Conservation (phyloP, 805 yeast genomes). For the Komagataella pastoris region DNA sequence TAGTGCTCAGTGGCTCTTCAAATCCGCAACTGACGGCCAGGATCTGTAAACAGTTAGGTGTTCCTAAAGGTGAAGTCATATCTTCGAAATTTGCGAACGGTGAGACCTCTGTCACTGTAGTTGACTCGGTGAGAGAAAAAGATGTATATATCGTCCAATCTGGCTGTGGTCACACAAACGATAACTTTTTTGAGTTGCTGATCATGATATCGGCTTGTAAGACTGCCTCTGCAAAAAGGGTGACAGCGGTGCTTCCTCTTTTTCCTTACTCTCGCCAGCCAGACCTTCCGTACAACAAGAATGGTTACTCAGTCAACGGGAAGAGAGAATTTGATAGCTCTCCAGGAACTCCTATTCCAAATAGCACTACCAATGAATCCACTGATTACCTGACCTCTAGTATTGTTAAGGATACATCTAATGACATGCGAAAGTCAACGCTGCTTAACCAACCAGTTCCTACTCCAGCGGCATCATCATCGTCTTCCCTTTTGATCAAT, state of each 20-base stretch:
- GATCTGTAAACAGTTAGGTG: slow-evolving; percentile 68
- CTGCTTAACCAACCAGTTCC: not conserved
- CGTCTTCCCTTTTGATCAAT: not conserved
- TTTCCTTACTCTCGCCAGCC: slow-evolving; percentile 96
- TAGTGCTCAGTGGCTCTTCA: slow-evolving; percentile 83
- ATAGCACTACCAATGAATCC: not conserved
- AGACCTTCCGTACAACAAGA: slow-evolving; percentile 71
- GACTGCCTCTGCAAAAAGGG: slow-evolving; percentile 78
- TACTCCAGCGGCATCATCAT: not conserved
- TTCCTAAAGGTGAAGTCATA: slow-evolving; percentile 54
- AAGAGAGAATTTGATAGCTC: slow-evolving; percentile 21
- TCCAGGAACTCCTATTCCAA: slow-evolving; percentile 28
- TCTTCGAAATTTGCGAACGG: slow-evolving; percentile 75
- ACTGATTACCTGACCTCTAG: not conserved
- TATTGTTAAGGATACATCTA: not conserved
- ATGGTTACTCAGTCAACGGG: slow-evolving; percentile 29
- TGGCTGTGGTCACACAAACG: slow-evolving; percentile 84
- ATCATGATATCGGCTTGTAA: slow-evolving; percentile 88
- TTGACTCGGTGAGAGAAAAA: slow-evolving; percentile 88
- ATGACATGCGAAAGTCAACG: slow-evolving; percentile 1
- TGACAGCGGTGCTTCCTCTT: slow-evolving; percentile 83
- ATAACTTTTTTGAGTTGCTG: slow-evolving; percentile 69
- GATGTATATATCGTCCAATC: slow-evolving; percentile 86
- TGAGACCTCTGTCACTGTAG: slow-evolving; percentile 78
- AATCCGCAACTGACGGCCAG: slow-evolving; percentile 66